Evolutionary conservation across 805 yeast genomes (phyloP).

Genomic region (Candida incommunis): DNA sequence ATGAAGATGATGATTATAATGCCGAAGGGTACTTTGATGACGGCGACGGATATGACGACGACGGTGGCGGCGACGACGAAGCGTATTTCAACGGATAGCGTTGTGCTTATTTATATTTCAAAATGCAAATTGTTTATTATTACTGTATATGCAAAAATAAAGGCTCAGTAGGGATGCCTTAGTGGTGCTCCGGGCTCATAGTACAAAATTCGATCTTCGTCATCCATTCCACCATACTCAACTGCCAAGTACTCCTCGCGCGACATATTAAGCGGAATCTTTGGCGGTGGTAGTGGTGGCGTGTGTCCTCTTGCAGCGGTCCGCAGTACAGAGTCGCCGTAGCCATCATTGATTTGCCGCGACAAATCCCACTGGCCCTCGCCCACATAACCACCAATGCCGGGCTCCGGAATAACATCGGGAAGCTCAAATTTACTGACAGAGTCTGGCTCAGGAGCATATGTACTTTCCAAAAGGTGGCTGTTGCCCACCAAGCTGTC

Average conservation of each 20-base stretch:
- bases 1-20: slow-evolving; percentile 66
- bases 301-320: slow-evolving; percentile 7
- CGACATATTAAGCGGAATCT: slow-evolving; percentile 16
- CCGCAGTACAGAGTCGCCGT: slow-evolving; percentile 20
- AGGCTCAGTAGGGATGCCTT: background rate
- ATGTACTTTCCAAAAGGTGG: slow-evolving; percentile 10
- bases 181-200: background rate
- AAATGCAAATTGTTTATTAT: background rate
- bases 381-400: slow-evolving; percentile 12
- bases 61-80: slow-evolving; percentile 51
- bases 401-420: slow-evolving; percentile 11
- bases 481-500: slow-evolving; percentile 3
- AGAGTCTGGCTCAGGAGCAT: slow-evolving; percentile 16
- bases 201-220: background rate
- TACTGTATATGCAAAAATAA: background rate
- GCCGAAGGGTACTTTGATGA: slow-evolving; percentile 72
- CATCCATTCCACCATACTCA: slow-evolving; percentile 4
- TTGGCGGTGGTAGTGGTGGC: slow-evolving; percentile 10
- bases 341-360: slow-evolving; percentile 22
- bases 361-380: slow-evolving; percentile 17
- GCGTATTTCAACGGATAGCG: slow-evolving; percentile 33
- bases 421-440: slow-evolving; percentile 5
- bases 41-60: slow-evolving; percentile 43
- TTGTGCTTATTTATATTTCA: background rate
- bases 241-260: slow-evolving; percentile 12